Evolutionary conservation across 2,329 filamentous ascomycete species (phyloP).

Genomic region (Pseudocercospora macadamiae): DNA sequence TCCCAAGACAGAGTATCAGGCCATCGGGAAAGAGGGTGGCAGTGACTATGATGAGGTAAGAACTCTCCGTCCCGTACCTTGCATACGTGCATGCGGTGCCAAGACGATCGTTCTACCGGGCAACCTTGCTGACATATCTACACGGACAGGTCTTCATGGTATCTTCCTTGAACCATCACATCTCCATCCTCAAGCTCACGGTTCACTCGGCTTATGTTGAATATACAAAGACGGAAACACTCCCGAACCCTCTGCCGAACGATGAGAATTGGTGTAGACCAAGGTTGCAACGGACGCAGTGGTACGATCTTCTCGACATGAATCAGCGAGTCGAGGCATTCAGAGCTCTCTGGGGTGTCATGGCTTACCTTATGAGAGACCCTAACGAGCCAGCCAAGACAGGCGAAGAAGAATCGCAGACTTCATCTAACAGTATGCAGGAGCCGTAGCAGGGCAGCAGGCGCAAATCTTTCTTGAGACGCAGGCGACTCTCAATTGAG

Average conservation of each 20-base stretch:
- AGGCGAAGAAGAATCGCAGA: background rate
- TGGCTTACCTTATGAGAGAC: conserved; percentile 53
- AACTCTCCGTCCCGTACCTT: background rate
- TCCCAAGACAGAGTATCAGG: conserved; percentile 57
- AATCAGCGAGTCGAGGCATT: conserved; percentile 60
- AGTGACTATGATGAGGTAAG: conserved; percentile 53
- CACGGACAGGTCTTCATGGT: conserved; percentile 60
- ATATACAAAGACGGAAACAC: conserved; percentile 53
- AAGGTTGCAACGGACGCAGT: conserved; percentile 57
- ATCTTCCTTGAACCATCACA: conserved; percentile 65
- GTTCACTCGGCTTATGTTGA: conserved; percentile 61
- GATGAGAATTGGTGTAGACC: conserved; percentile 56
- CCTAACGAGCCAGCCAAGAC: background rate
- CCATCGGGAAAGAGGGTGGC: conserved; percentile 55
- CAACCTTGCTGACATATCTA: background rate
- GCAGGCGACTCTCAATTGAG: background rate
- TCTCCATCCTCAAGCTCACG: conserved; percentile 61
- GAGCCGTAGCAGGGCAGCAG: background rate
- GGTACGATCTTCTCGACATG: conserved; percentile 61
- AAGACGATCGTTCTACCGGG: background rate
- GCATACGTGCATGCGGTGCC: background rate
- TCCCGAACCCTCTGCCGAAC: conserved; percentile 33
- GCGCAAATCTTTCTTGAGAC: background rate
- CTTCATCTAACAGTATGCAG: background rate
- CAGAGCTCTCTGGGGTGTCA: conserved; percentile 60